Base-by-base conservation (phyloP, 1,284 basidiomycete genomes). In the Leccinum huronense region DNA sequence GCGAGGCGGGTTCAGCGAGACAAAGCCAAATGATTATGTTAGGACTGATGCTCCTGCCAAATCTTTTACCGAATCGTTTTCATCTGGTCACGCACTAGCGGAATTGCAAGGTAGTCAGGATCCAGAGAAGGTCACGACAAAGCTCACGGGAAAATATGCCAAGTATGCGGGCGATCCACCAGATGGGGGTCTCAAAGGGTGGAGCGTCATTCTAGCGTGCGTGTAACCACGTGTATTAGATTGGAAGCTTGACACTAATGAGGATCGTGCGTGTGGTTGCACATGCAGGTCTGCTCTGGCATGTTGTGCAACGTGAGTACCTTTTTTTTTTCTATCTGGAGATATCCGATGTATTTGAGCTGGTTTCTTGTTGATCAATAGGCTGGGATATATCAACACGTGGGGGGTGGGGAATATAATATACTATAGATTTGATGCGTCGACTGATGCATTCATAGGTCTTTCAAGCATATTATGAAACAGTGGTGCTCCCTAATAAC, bases 131-230 rank as follows among this genome's bases (percentile, higher is more conserved):
- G 31, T 16, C 14, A 19, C 2, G 13, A 48, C 27, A 0, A 6
- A 45, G 8, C 51, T 63, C 6, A 36, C 61, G 0, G 62, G 34
- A 1, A 69, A 63, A 30, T 73, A 70, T 59, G 63, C 61, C 60
- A 75, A 73, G 63, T 70, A 67, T 62, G 69, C 60, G 2, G 66
- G 64, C 48, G 75, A 63, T 5, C 55, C 75, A n/a, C 82, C 82
- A 6, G 84, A 86, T 69, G 85, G 84, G 33, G 84, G 84, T 2
- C 68, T 80, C 51, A 77, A 78, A 65, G 84, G 84, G 2, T 86
- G 84, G 84, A 71, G 81, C 6, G 78, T 84, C 31, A 77, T 84
- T 13, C 61, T 80, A 66, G 82, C 66, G 83, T 84, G 65, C 62
- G 81, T 69, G 10, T 2, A 3, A 7, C 54, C 4, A 5, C 1